phyloP scores from a whole-genome alignment of 345 rosid genomes.

The Ceriops tagal region DNA sequence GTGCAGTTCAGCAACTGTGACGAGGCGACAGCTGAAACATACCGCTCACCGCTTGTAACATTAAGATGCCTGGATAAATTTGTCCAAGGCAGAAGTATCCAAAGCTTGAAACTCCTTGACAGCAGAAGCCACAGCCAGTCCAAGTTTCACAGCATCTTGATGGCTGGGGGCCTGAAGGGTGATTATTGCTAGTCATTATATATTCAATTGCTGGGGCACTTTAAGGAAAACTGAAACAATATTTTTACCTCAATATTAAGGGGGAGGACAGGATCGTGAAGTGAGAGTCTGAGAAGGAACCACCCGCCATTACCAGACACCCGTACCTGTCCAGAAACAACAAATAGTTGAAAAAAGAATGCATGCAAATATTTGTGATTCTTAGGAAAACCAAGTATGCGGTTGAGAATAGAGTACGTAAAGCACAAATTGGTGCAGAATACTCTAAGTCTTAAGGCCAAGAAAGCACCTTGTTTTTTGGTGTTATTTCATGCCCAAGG shows the following conservation, averaged over 20 bases:
- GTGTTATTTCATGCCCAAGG: no score
- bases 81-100: constrained; percentile 76
- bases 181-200: constrained; percentile 1
- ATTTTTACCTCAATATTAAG: constrained; percentile 84
- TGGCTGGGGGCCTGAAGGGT: constrained; percentile 60
- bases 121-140: constrained; percentile 60
- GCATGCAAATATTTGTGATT: not conserved
- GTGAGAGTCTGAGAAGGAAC: constrained; percentile 97
- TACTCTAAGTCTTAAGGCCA: no score
- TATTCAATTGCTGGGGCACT: not conserved
- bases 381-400: not conserved
- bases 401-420: no score
- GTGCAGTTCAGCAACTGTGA: not conserved
- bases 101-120: constrained; percentile 66
- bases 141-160: constrained; percentile 74
- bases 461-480: no score
- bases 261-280: constrained; percentile 98
- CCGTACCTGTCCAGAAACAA: constrained; percentile 52
- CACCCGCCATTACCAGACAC: constrained; percentile 93
- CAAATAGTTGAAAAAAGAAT: not conserved
- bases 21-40: not conserved
- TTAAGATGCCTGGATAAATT: constrained; percentile 41
- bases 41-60: no score
- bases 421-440: no score
- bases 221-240: constrained; percentile 7